Percentiles rank a stretch among this genome's conserved stretches.
Conservation (phyloP, 2,329 filamentous ascomycete species). For the Calycina marina region DNA sequence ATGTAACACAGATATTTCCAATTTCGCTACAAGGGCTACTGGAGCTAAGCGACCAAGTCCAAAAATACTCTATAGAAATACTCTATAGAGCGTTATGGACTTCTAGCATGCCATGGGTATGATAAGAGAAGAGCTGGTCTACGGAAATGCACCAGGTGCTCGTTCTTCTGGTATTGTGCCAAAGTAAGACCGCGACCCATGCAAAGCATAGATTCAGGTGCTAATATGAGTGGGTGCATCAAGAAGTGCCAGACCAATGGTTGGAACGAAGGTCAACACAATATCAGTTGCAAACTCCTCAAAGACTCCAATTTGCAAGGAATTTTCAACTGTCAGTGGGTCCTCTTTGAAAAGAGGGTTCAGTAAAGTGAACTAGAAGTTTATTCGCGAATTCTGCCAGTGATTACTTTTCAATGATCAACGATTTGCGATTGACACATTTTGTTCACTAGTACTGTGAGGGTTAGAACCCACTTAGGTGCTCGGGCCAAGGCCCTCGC, state of each 20-base stretch:
- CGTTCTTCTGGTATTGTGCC: constrained; percentile 14
- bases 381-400: no score
- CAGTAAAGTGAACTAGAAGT: no score
- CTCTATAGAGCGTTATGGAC: constrained; percentile 1
- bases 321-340: no score
- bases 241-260: constrained; percentile 14
- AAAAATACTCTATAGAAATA: constrained; percentile 8
- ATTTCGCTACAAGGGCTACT: constrained; percentile 5
- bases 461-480: no score
- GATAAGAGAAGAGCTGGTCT: constrained; percentile 8
- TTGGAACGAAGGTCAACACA: constrained; percentile 18
- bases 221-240: constrained; percentile 8
- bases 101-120: constrained; percentile 11
- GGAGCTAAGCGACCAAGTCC: constrained; percentile 7
- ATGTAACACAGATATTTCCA: constrained; percentile 7
- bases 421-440: no score
- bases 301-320: constrained; percentile 15
- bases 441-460: no score
- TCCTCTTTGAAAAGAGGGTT: no score
- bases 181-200: constrained; percentile 6
- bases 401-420: no score
- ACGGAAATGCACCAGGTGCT: constrained; percentile 10
- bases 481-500: no score
- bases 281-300: constrained; percentile 16
- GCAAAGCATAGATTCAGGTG: constrained; percentile 1